Evolutionary conservation across 148 eudicot genomes (phyloP), one percentile per base, ranked within the genome.

Genomic region (Rhododendron griersonianum): DNA sequence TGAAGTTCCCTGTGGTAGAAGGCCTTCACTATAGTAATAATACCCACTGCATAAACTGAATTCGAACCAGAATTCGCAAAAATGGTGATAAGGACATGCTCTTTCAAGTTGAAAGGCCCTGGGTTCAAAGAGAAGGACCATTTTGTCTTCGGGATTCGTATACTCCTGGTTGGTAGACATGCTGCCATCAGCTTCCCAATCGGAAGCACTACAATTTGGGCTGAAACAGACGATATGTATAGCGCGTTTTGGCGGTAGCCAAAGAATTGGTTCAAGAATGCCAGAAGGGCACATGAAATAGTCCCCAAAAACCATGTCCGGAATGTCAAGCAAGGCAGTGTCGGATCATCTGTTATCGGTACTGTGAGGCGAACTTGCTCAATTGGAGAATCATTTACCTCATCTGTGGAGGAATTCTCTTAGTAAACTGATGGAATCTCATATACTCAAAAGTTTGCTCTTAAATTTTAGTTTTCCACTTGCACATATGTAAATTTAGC

Each of bases 21-120:
- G 19, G 92, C 93, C 89, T 88, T 92, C 18, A 92, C 88, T 39
- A 92, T 92, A 10, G 93, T 90, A 33, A 92, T 87, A 37, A 90
- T 92, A 33, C 87, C 85, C 76, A 92, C 90, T 25, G 93, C 92
- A 82, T 86, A 89, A 33, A 84, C 91, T n/a, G 87, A 41, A 81
- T 67, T 88, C 1, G 92, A 83, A 16, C 92, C 92, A 3, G 92
- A 86, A 81, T 89, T 92, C 13, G 93, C 93, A 30, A 92, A 89
- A 25, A 92, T 92, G 48, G 92, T 90, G 82, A 92, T 90, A 30
- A 92, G 89, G 23, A 91, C 92, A 87, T 92, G 92, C 85, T 90
- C 93, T 85, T 92, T 92, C 86, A 92, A 83, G 89, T 92, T 92
- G 84, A 92, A 92, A 3, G 93, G 93, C 25, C 92, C 92, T 57